Evolutionary conservation across 495 filamentous ascomycete genomes (phyloP), one percentile per base, ranked within the genome.

Genomic region (Astrothelium macrocarpum): DNA sequence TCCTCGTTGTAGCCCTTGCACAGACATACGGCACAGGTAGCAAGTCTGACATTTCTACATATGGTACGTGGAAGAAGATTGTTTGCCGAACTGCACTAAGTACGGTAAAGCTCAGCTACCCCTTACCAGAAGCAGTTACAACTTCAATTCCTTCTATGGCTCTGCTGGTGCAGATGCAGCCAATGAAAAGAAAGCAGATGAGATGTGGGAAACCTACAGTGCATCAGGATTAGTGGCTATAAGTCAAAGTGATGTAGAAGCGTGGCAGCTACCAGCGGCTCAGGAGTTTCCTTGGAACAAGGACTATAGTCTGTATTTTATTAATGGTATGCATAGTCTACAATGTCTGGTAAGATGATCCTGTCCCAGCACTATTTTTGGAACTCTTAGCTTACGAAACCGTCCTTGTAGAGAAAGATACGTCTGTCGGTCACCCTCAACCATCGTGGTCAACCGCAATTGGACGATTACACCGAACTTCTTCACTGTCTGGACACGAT

Each of bases 301-400:
- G 25, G 49, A 56, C 49, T 56, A 56, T 25, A 56, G 49, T 56
- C 0, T 56, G 23, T 56, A 56, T 29, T 9, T 28, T 25, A 56
- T 56, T 9, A 56, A 25, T 56, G 49, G 49, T 5, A 56, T 56
- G 49, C 23, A 56, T 9, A 56, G 49, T 29, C 49, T 56, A 20
- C 49, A 56, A n/a, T 56, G 49, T 56, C 49, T 56, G 49, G 49
- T 56, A 56, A 28, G 49, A 29, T 16, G 5, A 56, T 29, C 10
- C 5, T 2, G 11, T 29, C 29, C 23, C 25, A 11, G 2, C 20
- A 0, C 9, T 26, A 12, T 56, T 56, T 29, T 3, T 10, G 25
- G n/a, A 56, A 49, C 9, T 20, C 25, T 4, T 5, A 9, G 20
- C 49, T 56, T 12, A 56, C 25, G 18, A 18, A 56, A 29, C 23